Conservation (phyloP, 371 early-diverging fungal species). For the Rhizopus stolonifer region DNA sequence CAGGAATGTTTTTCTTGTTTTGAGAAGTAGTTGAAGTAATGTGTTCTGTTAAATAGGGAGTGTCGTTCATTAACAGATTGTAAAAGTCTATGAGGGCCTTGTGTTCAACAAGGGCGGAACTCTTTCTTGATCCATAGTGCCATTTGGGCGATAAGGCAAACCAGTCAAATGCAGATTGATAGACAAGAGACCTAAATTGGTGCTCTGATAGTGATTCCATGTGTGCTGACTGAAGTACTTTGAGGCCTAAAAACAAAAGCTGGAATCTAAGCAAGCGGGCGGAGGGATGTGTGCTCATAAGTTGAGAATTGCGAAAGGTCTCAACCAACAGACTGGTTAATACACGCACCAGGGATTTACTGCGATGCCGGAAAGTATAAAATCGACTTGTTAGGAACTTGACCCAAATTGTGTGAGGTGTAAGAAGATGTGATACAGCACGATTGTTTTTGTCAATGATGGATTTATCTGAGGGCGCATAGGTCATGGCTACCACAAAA, state of each 20-base stretch:
- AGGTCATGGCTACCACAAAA: constrained; percentile 87
- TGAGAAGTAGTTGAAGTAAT: constrained; percentile 42
- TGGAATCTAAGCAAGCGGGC: constrained; percentile 80
- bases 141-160: constrained; percentile 70
- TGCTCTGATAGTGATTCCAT: constrained; percentile 70
- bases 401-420: constrained; percentile 83
- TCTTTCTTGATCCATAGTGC: constrained; percentile 72
- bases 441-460: constrained; percentile 62
- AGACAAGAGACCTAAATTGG: constrained; percentile 62
- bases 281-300: constrained; percentile 71
- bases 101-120: constrained; percentile 61
- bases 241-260: constrained; percentile 75
- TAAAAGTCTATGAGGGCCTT: constrained; percentile 71
- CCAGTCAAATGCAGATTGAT: constrained; percentile 71
- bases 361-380: constrained; percentile 76
- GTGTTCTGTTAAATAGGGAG: constrained; percentile 51
- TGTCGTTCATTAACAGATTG: constrained; percentile 64
- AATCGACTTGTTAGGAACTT: constrained; percentile 83
- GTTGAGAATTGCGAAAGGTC: constrained; percentile 64
- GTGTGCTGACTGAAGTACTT: constrained; percentile 67
- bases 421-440: constrained; percentile 61
- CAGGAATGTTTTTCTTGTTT: constrained; percentile 40
- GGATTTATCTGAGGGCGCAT: constrained; percentile 84
- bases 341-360: constrained; percentile 70
- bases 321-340: constrained; percentile 74